Evolutionary conservation across 805 yeast species (phyloP).

Genomic region (Candida succiphila): DNA sequence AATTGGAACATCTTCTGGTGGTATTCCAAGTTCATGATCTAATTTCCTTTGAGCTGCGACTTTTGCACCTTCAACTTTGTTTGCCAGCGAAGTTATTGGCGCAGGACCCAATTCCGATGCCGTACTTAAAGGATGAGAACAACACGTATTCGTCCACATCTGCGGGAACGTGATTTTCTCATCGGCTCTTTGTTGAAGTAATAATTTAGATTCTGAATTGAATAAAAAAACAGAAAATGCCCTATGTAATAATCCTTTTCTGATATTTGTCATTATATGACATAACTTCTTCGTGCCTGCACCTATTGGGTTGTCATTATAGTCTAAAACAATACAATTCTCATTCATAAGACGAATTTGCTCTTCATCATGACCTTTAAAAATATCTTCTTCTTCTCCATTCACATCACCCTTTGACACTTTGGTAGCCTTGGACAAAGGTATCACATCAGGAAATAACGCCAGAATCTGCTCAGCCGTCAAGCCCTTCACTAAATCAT

Average conservation of each 20-base stretch:
- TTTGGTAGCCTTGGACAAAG: conserved; percentile 37
- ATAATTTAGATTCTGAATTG: conserved; percentile 62
- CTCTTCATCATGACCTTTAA: conserved; percentile 85
- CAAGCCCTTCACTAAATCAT: conserved; percentile 43
- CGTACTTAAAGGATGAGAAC: conserved; percentile 92
- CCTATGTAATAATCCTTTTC: conserved; percentile 81
- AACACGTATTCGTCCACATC: conserved; percentile 98
- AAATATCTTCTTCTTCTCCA: conserved; percentile 34
- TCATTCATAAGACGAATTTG: conserved; percentile 95
- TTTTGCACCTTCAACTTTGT: conserved; percentile 70
- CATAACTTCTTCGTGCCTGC: conserved; percentile 91
- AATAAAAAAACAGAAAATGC: conserved; percentile 95
- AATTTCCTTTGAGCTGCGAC: conserved; percentile 88
- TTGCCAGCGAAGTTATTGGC: conserved; percentile 25
- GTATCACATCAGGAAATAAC: conserved; percentile 60
- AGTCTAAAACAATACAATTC: conserved; percentile 86
- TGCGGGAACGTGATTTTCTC: conserved; percentile 95
- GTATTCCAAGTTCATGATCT: conserved; percentile 87
- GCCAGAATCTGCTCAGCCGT: conserved; percentile 37
- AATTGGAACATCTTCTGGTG: conserved; percentile 42
- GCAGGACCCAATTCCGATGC: conserved; percentile 66
- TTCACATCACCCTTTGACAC: conserved; percentile 20
- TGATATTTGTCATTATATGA: conserved; percentile 79
- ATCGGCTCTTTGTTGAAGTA: conserved; percentile 90
- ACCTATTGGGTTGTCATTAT: conserved; percentile 80